Evolutionary conservation across 805 yeast species (phyloP), one percentile per base, ranked within the genome.

Genomic region (Komagataella pastoris): DNA sequence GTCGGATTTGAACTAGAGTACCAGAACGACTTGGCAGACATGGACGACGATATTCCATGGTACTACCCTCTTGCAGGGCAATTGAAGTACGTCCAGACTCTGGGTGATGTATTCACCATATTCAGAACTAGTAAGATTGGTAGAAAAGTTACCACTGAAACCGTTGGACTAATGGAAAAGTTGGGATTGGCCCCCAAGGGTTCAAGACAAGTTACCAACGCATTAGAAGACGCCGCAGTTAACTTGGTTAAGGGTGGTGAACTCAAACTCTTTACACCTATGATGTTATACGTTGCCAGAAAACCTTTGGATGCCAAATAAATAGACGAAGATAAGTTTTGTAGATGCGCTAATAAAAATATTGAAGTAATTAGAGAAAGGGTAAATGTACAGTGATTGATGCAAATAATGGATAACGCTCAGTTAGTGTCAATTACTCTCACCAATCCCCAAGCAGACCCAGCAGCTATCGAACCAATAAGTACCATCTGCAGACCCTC

Each of bases 391-490:
- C 40, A 30, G 14, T 30, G 40, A 30, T 30, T 30, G 40, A 30
- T 30, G 40, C 47, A 36, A 48, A 21, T 21, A 21, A 48, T 48
- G n/a, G 30, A n/a, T n/a, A 19, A 18, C 24, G 23, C 17, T 46
- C 17, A 46, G 14, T 24, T 24, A 44, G 53, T 54, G 48, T 83
- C 96, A 54, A 91, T 81, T 56, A 83, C 65, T 64, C 81, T 84
- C 40, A 91, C 99, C 63, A 90, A 77, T 47, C 79, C 80, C 96
- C 96, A 91, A 8, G 99, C 99, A 21, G 95, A 86, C 3, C 96
- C 95, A 3, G 99, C 98, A 19, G 99, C 98, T 36, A 85, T 71
- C n/a, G 97, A 95, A 45, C 99, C 99, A 50, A 88, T 90, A n/a
- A 84, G 67, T 51, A 88, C 81, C 98, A 93, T 91, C 68, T 88